Evolutionary conservation across 805 yeast species (phyloP).

Genomic region (Zygosaccharomyces gambellarensis): DNA sequence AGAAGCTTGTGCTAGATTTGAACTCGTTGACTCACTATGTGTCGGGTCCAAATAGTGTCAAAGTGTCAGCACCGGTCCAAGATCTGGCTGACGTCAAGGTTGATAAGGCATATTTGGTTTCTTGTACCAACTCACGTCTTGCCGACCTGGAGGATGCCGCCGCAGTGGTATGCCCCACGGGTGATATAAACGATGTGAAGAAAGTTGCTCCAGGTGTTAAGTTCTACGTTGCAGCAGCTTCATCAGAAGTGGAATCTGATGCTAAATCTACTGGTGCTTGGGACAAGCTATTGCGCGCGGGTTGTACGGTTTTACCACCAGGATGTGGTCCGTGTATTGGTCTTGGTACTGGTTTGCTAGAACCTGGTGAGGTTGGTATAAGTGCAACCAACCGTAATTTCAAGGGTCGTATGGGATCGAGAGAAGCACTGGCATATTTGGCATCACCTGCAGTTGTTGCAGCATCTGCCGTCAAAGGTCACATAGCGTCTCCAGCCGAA

Average conservation of each 20-base stretch:
- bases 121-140: constrained; percentile 93
- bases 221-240: constrained; percentile 96
- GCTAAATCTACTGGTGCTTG: constrained; percentile 92
- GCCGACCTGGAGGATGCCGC: constrained; percentile 96
- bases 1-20: constrained; percentile 77
- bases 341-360: constrained; percentile 85
- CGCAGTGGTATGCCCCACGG: constrained; percentile 53
- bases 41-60: constrained; percentile 97
- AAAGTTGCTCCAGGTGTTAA: constrained; percentile 87
- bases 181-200: constrained; percentile 35
- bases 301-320: constrained; percentile 92
- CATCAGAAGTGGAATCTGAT: constrained; percentile 85
- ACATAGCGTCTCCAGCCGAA: constrained; percentile 89
- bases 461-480: constrained; percentile 94
- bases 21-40: constrained; percentile 78
- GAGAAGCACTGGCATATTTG: constrained; percentile 90
- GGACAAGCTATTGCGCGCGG: constrained; percentile 84
- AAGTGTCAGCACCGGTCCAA: constrained; percentile 73
- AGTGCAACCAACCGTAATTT: constrained; percentile 98
- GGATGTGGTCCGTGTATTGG: constrained; percentile 99
- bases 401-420: constrained; percentile 98
- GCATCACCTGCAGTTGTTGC: constrained; percentile 99
- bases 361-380: constrained; percentile 96
- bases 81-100: constrained; percentile 70
- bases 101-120: constrained; percentile 94